phyloP scores from a whole-genome alignment of 2,329 filamentous ascomycete species.

The Ceratocystis albifundus region DNA sequence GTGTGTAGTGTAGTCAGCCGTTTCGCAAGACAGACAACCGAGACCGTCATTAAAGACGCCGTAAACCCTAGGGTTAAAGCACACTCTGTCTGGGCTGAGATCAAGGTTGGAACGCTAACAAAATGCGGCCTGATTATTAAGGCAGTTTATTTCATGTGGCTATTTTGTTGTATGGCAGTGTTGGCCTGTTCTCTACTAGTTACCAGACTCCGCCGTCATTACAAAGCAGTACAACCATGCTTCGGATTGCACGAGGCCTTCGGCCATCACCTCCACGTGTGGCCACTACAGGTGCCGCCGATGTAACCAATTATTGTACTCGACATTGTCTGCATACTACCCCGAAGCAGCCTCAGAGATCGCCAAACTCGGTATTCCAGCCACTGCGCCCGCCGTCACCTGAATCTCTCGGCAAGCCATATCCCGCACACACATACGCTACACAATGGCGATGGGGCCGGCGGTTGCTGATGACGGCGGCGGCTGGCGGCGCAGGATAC shows the following conservation, averaged over 20 bases:
- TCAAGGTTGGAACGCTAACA: not conserved
- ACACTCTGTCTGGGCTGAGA: not conserved
- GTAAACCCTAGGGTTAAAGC: not conserved
- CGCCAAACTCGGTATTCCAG: constrained; percentile 36
- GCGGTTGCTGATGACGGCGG: constrained; percentile 52
- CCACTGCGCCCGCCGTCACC: constrained; percentile 68
- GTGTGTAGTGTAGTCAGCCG: too few species aligned
- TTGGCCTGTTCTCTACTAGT: not conserved
- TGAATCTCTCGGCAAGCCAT: constrained; percentile 61
- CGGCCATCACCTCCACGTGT: not conserved
- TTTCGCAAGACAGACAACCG: not conserved
- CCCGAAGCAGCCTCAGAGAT: not conserved
- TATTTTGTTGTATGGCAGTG: not conserved
- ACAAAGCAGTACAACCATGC: not conserved
- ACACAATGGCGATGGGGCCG: constrained; percentile 65
- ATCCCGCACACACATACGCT: constrained; percentile 30
- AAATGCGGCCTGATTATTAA: not conserved
- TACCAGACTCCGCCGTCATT: not conserved
- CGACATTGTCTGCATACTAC: not conserved
- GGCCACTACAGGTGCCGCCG: not conserved
- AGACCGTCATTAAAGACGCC: too few species aligned
- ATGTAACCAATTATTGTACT: not conserved
- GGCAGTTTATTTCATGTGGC: not conserved
- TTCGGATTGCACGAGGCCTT: not conserved
- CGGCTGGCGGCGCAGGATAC: constrained; percentile 51